Evolutionary conservation across 2,329 filamentous ascomycete genomes (phyloP).

Genomic region (Arthrobotrys megalospora): DNA sequence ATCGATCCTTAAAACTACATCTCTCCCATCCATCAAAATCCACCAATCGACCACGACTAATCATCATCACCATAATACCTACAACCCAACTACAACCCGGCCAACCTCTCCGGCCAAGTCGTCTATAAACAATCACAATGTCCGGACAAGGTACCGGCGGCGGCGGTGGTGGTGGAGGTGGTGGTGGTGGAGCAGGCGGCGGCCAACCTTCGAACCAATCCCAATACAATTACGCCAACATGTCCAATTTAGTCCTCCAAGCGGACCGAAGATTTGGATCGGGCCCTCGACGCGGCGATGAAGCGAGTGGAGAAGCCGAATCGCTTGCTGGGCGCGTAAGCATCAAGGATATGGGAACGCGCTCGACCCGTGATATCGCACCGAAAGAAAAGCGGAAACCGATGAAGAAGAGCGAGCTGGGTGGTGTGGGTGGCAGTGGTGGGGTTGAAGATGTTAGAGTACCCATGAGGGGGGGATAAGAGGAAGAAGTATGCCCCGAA

Average conservation of each 20-base stretch:
- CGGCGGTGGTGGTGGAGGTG: slow-evolving; percentile 21
- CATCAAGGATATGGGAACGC: slow-evolving; percentile 92
- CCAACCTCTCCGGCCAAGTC: slow-evolving; percentile 10
- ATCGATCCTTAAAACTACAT: no score
- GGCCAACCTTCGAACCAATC: slow-evolving; percentile 80
- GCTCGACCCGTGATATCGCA: slow-evolving; percentile 82
- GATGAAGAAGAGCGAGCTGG: slow-evolving; percentile 72
- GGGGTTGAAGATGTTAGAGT: slow-evolving; percentile 75
- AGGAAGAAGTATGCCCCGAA: slow-evolving; percentile 62
- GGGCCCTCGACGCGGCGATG: slow-evolving; percentile 84
- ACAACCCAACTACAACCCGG: neutral
- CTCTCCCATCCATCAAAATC: neutral
- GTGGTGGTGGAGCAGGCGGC: slow-evolving; percentile 70
- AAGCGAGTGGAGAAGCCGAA: slow-evolving; percentile 96
- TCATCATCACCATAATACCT: neutral
- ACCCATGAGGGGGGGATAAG: slow-evolving; percentile 62
- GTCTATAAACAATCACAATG: slow-evolving; percentile 58
- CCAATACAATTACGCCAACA: slow-evolving; percentile 99
- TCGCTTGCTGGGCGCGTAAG: slow-evolving; percentile 94
- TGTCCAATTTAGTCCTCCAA: slow-evolving; percentile 99
- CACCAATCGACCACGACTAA: slow-evolving; percentile 1
- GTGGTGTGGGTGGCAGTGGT: slow-evolving; percentile 70
- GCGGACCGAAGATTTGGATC: slow-evolving; percentile 92
- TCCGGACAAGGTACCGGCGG: slow-evolving; percentile 72
- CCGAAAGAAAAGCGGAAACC: slow-evolving; percentile 81